phyloP scores from a whole-genome alignment of 2,329 filamentous ascomycete species.

The Zasmidium cellare region DNA sequence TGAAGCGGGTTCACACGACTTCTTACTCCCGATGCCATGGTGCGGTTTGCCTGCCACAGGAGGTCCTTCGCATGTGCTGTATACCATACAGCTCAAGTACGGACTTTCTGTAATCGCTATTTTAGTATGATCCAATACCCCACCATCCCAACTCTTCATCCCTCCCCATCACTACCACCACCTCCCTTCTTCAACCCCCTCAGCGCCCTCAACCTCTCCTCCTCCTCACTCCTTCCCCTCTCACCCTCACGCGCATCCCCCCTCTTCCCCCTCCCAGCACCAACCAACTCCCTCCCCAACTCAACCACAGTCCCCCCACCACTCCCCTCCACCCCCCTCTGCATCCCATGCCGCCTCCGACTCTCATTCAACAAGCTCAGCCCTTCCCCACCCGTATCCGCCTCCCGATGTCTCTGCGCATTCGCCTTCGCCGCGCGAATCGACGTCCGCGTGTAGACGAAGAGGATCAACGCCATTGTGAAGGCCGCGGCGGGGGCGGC shows the following conservation, averaged over 20 bases:
- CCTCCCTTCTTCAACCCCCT: constrained; percentile 35
- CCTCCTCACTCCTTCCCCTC: constrained; percentile 18
- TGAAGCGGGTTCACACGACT: too few species aligned
- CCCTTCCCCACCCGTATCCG: constrained; percentile 55
- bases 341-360: constrained; percentile 53
- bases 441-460: constrained; percentile 63
- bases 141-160: too few species aligned
- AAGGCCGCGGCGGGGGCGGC: constrained; percentile 63
- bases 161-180: background rate
- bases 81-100: too few species aligned
- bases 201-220: constrained; percentile 30
- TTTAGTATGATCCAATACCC: too few species aligned
- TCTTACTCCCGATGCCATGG: too few species aligned
- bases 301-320: constrained; percentile 34
- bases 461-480: constrained; percentile 61
- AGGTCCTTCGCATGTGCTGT: too few species aligned
- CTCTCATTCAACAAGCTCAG: constrained; percentile 55
- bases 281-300: constrained; percentile 32
- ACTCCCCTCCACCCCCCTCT: constrained; percentile 47
- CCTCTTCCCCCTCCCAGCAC: constrained; percentile 29
- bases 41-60: too few species aligned
- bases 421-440: constrained; percentile 68
- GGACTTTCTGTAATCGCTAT: too few species aligned
- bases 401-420: constrained; percentile 59
- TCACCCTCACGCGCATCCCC: constrained; percentile 12